Base-by-base conservation (phyloP, 1,284 basidiomycete genomes). In the Malassezia obtusa region DNA sequence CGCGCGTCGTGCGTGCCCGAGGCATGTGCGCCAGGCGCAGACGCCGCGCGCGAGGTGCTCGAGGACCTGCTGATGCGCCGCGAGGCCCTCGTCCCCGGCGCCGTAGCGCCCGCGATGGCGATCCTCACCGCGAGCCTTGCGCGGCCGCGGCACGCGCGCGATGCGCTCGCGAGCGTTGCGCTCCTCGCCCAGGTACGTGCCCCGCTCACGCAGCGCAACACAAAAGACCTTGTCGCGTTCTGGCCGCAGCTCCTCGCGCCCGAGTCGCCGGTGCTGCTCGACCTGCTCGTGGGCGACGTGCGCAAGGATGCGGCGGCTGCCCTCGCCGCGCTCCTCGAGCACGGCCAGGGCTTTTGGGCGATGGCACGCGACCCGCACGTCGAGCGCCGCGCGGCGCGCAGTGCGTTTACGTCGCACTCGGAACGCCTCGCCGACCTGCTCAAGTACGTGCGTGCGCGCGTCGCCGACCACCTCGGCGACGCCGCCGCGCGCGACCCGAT, bases 311-410 rank as follows among this genome's bases (percentile, higher is more conserved):
- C 32, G 14, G 30, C 28, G 4, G 15, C n/a, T 4, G 26, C 32
- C 22, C 22, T 46, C 31, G 24, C 19, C 1, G 40, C 36, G 2
- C n/a, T 54, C 14, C 39, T 54, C 25, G 19, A 14, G 14, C 30
- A 45, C 24, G 46, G 45, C 17, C 25, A 43, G 22, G 45, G 33
- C 1, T 40, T 31, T 26, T 56, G 53, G 53, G 36, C 41, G 0
- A 47, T 56, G 53, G 53, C 48, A 12, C 43, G 39, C 26, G 50
- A 52, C 12, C 17, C 11, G 38, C 22, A 21, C 10, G 38, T 40
- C 6, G 10, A 1, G 15, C 19, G 26, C 14, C 6, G 8, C 35
- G n/a, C 21, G 12, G 21, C n/a, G 22, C 21, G 38, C 38, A 40
- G 38, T 21, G 7, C 33, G 24, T 56, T 56, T 21, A 31, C 25